These are phyloP conservation scores for Macrocybe gigantea DNA, from an alignment of 768 basidiomycete species.

Conservation along the genomic window DNA sequence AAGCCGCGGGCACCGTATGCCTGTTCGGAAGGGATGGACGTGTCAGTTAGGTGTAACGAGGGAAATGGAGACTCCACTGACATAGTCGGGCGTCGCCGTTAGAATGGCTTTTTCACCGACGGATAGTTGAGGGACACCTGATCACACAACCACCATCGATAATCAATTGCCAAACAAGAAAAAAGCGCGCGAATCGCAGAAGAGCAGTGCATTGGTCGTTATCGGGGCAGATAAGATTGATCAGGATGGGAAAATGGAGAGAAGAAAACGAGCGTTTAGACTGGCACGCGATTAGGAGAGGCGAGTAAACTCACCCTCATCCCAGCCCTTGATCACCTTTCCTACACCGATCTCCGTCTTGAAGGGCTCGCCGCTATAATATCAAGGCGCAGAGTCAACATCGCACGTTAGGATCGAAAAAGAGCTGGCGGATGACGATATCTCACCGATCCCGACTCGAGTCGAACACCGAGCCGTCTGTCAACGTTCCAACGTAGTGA, in stretches of 20 bases:
- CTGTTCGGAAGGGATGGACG: slow-evolving; percentile 26
- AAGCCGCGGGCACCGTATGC: slow-evolving; percentile 73
- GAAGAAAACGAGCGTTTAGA: not conserved
- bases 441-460: slow-evolving; percentile 71
- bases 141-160: slow-evolving; percentile 12
- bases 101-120: slow-evolving; percentile 68
- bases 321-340: slow-evolving; percentile 88
- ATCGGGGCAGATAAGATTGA: no score
- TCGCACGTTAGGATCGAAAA: slow-evolving; percentile 3
- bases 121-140: slow-evolving; percentile 75
- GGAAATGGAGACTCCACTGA: slow-evolving; percentile 30
- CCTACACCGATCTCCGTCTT: slow-evolving; percentile 69
- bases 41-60: not conserved
- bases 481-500: slow-evolving; percentile 74
- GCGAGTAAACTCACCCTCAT: slow-evolving; percentile 51
- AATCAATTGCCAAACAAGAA: no score
- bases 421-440: not conserved
- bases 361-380: slow-evolving; percentile 51
- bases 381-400: slow-evolving; percentile 3
- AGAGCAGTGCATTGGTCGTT: no score
- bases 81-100: slow-evolving; percentile 71
- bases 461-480: slow-evolving; percentile 63
- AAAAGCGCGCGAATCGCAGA: no score
- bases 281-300: not conserved
- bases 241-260: no score